These are phyloP conservation scores for Biscogniauxia mediterranea DNA, from an alignment of 2,329 filamentous ascomycete species.

Conservation along the genomic window DNA sequence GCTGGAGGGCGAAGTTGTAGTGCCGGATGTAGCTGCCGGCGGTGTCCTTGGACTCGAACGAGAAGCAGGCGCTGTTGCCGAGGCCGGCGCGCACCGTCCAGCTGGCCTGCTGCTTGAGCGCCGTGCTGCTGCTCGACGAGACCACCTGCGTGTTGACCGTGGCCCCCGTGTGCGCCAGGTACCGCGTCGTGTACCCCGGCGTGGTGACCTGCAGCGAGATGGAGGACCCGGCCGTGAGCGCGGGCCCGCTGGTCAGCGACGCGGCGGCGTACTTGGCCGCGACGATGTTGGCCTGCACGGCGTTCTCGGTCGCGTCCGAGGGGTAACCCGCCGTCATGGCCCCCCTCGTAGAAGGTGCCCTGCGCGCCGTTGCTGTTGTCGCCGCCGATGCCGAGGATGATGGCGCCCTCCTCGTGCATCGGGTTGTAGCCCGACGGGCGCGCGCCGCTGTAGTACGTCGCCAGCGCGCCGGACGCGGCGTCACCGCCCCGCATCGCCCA, in stretches of 20 bases:
- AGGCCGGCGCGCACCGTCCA: constrained; percentile 56
- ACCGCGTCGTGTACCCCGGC: constrained; percentile 50
- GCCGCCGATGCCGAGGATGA: constrained; percentile 69
- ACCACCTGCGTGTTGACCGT: constrained; percentile 56
- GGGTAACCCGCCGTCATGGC: constrained; percentile 64
- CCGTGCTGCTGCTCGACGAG: constrained; percentile 46
- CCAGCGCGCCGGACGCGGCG: constrained; percentile 50
- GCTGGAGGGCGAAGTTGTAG: constrained; percentile 47
- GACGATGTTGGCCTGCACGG: constrained; percentile 59
- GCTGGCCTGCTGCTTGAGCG: constrained; percentile 51
- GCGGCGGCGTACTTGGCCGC: constrained; percentile 53
- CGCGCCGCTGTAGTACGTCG: constrained; percentile 57
- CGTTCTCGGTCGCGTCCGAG: constrained; percentile 55
- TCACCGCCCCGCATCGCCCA: constrained; percentile 62
- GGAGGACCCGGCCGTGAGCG: constrained; percentile 46
- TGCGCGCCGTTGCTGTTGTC: constrained; percentile 60
- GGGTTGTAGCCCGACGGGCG: constrained; percentile 59
- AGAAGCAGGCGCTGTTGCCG: constrained; percentile 55
- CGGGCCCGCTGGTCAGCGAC: constrained; percentile 46
- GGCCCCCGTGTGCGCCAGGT: constrained; percentile 51
- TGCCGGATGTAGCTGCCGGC: constrained; percentile 60
- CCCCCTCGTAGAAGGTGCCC: constrained; percentile 65
- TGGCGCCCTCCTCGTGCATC: constrained; percentile 64
- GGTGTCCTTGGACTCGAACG: constrained; percentile 59
- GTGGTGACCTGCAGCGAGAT: constrained; percentile 57